Base-by-base conservation (phyloP, 495 filamentous ascomycete genomes). In the Penicilliopsis zonata region DNA sequence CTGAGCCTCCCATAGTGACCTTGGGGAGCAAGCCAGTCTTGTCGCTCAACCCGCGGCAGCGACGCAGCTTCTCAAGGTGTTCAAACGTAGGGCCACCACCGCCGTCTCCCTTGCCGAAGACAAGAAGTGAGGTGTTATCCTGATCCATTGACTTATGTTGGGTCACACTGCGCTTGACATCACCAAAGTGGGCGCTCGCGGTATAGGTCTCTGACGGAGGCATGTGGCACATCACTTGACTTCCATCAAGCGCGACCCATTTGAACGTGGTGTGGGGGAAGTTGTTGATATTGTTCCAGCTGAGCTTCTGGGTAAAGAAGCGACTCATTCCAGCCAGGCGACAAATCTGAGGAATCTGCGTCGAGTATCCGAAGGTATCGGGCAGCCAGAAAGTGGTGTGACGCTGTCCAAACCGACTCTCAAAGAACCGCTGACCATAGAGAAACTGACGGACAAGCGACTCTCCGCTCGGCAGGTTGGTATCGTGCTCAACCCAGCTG, bases 251-350 rank as follows among this genome's bases (percentile, higher is more conserved):
- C 2, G 85, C 66, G 13, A 98, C 86, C 90, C 90, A 98, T 46
- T 90, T 90, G 66, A 98, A 98, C 1, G 90, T 96, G 1, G 88
- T 95, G 43, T 96, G 90, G 1, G 90, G 90, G 59, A 98, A 98
- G 37, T 81, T 93, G 62, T 98, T 96, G 65, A 98, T 95, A 54
- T 96, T 96, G 56, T 98, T 98, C 79, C 78, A 84, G 52, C 76
- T 82, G 22, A 98, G 70, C 58, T 98, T 98, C 57, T 98, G 90
- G 1, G 90, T 98, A 42, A 98, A 82, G 63, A 98, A 98, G 18
- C 90, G 73, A 33, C 66, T 80, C 90, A 98, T 98, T 23, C 88
- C 90, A 13, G 90, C 79, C 19, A 94, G 60, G 7, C 86, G 80
- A 43, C 83, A 94, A 18, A 98, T 59, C 51, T 98, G 90, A 20